Conservation (phyloP, 176 grass and related monocot genomes). For the Cenchrus fungigraminus region DNA sequence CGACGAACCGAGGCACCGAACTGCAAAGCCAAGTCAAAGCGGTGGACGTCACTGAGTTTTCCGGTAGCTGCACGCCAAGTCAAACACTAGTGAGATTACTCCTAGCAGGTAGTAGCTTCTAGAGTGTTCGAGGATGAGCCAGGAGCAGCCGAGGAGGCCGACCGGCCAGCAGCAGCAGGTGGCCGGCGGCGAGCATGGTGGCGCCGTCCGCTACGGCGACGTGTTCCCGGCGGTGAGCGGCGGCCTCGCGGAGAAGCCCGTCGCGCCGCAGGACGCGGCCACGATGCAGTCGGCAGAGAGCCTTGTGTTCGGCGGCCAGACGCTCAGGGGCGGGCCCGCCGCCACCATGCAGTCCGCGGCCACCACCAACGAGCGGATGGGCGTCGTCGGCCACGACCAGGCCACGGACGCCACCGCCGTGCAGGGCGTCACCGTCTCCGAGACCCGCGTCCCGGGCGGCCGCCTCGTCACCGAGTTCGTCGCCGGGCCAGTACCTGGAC, state of each 20-base stretch:
- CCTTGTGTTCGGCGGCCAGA: slow-evolving; percentile 49
- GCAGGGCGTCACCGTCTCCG: slow-evolving; percentile 59
- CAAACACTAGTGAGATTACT: not conserved
- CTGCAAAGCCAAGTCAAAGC: not conserved
- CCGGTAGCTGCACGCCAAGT: too few relatives aligned
- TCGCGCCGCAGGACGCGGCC: slow-evolving; percentile 68
- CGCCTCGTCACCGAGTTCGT: slow-evolving; percentile 76
- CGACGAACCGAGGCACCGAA: not conserved
- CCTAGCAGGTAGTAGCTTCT: too few relatives aligned
- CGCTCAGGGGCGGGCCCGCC: slow-evolving; percentile 55
- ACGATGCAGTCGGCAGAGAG: slow-evolving; percentile 75
- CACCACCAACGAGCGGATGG: slow-evolving; percentile 52
- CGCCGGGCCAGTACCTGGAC: slow-evolving; percentile 44
- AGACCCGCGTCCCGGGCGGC: slow-evolving; percentile 53
- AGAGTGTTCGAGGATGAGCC: slow-evolving; percentile 51
- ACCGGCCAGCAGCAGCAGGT: not conserved
- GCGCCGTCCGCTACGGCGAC: slow-evolving; percentile 57
- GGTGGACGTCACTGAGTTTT: not conserved
- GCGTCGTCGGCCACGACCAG: slow-evolving; percentile 61
- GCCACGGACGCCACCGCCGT: slow-evolving; percentile 43
- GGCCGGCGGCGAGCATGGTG: not conserved
- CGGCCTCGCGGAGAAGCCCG: slow-evolving; percentile 43
- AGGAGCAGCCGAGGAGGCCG: slow-evolving; percentile 62
- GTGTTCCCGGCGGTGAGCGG: slow-evolving; percentile 64
- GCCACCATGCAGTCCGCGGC: slow-evolving; percentile 72